Evolutionary conservation across 1,284 basidiomycete genomes (phyloP).

Genomic region (Neonothopanus nambi): DNA sequence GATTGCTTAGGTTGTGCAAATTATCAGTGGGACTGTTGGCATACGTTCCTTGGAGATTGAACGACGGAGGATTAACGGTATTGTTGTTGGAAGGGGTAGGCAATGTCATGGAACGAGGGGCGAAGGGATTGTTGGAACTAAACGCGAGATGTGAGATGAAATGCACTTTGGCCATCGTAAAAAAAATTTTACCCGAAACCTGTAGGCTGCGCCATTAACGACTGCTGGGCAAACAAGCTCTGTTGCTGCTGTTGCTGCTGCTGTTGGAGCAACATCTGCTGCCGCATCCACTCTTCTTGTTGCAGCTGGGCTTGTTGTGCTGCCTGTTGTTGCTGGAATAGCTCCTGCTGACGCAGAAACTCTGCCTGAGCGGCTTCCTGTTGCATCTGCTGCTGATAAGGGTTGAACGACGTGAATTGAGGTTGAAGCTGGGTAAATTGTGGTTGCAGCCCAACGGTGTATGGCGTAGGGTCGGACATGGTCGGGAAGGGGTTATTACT

Average conservation of each 20-base stretch:
- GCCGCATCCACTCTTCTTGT: constrained; percentile 69
- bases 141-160: constrained; percentile 6
- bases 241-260: constrained; percentile 59
- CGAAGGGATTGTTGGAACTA: constrained; percentile 96
- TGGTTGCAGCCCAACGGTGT: constrained; percentile 58
- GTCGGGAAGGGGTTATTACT: constrained; percentile 59
- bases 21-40: constrained; percentile 39
- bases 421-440: constrained; percentile 52
- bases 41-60: constrained; percentile 68
- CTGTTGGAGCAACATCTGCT: constrained; percentile 60
- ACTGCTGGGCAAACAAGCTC: constrained; percentile 57
- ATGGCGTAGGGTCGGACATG: constrained; percentile 65
- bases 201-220: constrained; percentile 61
- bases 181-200: constrained; percentile 60
- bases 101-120: constrained; percentile 41
- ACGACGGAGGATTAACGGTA: constrained; percentile 38
- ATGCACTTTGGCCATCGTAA: not conserved
- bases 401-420: constrained; percentile 87
- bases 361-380: constrained; percentile 80
- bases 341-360: constrained; percentile 73
- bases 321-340: constrained; percentile 59
- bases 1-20: constrained; percentile 34
- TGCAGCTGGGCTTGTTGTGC: constrained; percentile 51
- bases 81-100: constrained; percentile 31
- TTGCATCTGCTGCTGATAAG: constrained; percentile 94